A percentile compares a stretch with the other conserved stretches of the same genome.
These are phyloP conservation scores for Talaromyces sp. DNA, from an alignment of 2,329 filamentous ascomycete genomes.

Conservation along the genomic window DNA sequence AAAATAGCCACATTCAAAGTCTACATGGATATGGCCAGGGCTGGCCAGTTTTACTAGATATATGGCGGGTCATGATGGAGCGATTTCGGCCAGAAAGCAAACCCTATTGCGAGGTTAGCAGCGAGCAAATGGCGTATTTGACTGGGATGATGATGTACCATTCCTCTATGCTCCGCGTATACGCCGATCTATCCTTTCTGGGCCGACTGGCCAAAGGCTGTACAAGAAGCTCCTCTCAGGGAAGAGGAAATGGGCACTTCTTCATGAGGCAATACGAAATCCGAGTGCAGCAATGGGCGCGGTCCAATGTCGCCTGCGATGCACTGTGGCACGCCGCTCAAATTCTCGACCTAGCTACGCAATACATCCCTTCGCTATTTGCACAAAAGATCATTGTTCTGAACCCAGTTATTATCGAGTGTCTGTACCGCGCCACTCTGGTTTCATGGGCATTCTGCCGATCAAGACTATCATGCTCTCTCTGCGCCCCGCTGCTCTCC, in stretches of 20 bases:
- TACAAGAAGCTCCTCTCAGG: neutral
- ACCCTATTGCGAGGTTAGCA: neutral
- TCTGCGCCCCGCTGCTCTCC: neutral
- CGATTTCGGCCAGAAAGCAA: neutral
- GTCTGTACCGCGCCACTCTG: neutral
- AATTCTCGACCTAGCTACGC: neutral
- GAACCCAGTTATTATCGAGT: neutral
- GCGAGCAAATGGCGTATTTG: neutral
- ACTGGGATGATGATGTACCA: neutral
- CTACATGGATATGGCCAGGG: neutral
- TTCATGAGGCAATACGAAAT: neutral
- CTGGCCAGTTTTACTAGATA: neutral
- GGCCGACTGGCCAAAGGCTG: neutral
- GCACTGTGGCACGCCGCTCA: neutral
- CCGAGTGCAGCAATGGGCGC: neutral
- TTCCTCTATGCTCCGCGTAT: neutral
- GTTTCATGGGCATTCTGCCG: neutral
- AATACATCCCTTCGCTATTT: neutral
- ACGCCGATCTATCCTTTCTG: neutral
- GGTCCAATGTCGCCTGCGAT: neutral
- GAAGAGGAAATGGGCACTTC: neutral
- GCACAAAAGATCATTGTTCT: neutral
- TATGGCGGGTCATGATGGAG: neutral
- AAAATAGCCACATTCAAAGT: neutral
- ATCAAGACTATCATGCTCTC: neutral